phyloP scores from a whole-genome alignment of 2,329 filamentous ascomycete species.

The Zasmidium citrigriseum region DNA sequence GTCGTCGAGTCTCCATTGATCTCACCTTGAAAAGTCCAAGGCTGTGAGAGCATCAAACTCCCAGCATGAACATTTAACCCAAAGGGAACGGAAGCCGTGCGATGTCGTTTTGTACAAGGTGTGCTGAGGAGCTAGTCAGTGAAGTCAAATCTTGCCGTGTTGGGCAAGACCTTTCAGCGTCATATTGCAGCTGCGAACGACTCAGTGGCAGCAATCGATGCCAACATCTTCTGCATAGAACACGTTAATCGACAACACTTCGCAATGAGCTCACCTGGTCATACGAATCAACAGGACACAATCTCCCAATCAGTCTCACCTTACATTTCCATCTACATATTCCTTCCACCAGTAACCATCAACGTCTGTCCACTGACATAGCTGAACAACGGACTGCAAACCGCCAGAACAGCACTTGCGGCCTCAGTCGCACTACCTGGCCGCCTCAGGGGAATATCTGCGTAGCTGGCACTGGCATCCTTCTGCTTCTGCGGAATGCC shows the following conservation, averaged over 20 bases:
- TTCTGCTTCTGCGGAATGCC: slow-evolving; percentile 69
- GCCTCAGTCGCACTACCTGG: slow-evolving; percentile 79
- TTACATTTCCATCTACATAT: too few species aligned
- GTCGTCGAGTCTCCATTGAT: too few species aligned
- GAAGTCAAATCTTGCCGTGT: neutral
- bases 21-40: too few species aligned
- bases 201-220: neutral
- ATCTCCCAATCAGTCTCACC: too few species aligned
- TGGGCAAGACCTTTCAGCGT: neutral
- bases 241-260: neutral
- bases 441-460: slow-evolving; percentile 76
- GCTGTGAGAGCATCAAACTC: too few species aligned
- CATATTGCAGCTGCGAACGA: neutral
- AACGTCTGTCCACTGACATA: slow-evolving; percentile 89
- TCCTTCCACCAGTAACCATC: slow-evolving; percentile 76
- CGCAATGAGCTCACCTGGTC: too few species aligned
- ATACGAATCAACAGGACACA: too few species aligned
- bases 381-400: slow-evolving; percentile 78
- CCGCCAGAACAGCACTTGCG: slow-evolving; percentile 72
- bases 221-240: neutral
- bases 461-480: slow-evolving; percentile 42
- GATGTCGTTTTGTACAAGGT: neutral
- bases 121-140: neutral
- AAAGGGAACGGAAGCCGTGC: too few species aligned
- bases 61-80: too few species aligned